Percentiles rank a stretch among this genome's conserved stretches.
Evolutionary conservation across 176 grass and related monocot genomes (phyloP).

Genomic region (Phyllostachys edulis): DNA sequence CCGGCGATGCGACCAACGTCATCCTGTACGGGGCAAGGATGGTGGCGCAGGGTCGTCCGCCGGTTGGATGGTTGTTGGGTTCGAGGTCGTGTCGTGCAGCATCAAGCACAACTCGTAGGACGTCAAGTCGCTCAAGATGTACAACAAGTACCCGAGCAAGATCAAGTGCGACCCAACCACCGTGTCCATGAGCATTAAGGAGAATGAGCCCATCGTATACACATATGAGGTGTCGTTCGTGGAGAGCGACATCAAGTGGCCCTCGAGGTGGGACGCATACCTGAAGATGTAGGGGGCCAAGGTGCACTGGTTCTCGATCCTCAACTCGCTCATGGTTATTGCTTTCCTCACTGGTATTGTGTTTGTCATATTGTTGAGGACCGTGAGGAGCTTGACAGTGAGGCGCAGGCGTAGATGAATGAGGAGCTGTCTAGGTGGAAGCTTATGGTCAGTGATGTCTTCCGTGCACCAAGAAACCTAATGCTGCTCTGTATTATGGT

Average conservation of each 20-base stretch:
- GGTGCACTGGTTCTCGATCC: conserved; percentile 92
- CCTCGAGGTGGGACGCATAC: conserved; percentile 77
- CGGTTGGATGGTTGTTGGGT: conserved; percentile 74
- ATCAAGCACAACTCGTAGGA: conserved; percentile 49
- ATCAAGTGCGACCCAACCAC: conserved; percentile 66
- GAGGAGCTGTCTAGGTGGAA: conserved; percentile 88
- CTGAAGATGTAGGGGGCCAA: conserved; percentile 86
- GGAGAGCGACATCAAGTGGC: conserved; percentile 85
- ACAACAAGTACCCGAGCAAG: conserved; percentile 41
- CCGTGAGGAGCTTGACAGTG: conserved; percentile 74
- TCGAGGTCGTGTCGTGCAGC: conserved; percentile 79
- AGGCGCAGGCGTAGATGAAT: conserved; percentile 73
- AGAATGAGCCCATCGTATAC: conserved; percentile 65
- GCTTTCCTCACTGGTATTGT: conserved; percentile 77
- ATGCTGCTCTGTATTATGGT: conserved; percentile 75
- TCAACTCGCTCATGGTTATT: conserved; percentile 87
- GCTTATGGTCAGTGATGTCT: conserved; percentile 77
- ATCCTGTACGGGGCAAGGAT: conserved; percentile 29
- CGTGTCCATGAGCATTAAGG: conserved; percentile 65
- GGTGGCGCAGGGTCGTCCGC: not conserved
- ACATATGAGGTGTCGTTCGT: conserved; percentile 73
- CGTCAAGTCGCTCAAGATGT: conserved; percentile 53
- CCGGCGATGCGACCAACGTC: conserved; percentile 50
- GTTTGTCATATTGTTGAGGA: conserved; percentile 69
- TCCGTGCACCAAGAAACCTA: conserved; percentile 62